Percentiles rank a stretch among this genome's conserved stretches.
phyloP scores from a whole-genome alignment of 345 rosid species.

The Salix suchowensis region DNA sequence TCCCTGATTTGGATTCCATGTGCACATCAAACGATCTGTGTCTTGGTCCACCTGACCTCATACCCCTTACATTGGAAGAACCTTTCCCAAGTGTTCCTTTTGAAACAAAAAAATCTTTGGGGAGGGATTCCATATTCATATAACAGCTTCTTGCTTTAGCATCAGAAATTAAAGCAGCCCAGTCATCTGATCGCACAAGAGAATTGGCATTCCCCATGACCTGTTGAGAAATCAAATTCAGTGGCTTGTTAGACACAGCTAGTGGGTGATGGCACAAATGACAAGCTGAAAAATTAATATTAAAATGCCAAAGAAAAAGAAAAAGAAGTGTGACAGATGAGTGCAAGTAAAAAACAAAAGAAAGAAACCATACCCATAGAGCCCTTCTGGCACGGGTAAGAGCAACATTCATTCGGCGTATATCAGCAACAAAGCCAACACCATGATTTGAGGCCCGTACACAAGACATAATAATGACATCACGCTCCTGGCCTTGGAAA shows the following conservation, averaged over 20 bases:
- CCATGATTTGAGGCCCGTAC: constrained; percentile 95
- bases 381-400: constrained; percentile 98
- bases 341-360: background rate
- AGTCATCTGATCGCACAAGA: constrained; percentile 75
- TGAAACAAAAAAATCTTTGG: constrained; percentile 52
- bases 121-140: constrained; percentile 88
- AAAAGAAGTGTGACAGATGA: background rate
- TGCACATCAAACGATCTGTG: constrained; percentile 59
- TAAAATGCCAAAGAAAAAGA: background rate
- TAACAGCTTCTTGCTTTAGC: constrained; percentile 86
- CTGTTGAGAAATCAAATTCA: constrained; percentile 41
- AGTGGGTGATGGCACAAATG: background rate
- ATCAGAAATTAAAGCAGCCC: constrained; percentile 86
- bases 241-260: too few species aligned
- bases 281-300: background rate
- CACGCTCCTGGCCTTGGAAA: constrained; percentile 99
- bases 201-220: constrained; percentile 95
- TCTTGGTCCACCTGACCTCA: constrained; percentile 68
- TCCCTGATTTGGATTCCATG: constrained; percentile 63
- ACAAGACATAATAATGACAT: constrained; percentile 98
- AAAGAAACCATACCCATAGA: constrained; percentile 62
- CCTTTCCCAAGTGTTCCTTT: constrained; percentile 59
- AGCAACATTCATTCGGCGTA: constrained; percentile 98
- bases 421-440: constrained; percentile 95
- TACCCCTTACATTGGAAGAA: constrained; percentile 52